Evolutionary conservation across 2,329 filamentous ascomycete species (phyloP).

Genomic region (Davidsoniella virescens): DNA sequence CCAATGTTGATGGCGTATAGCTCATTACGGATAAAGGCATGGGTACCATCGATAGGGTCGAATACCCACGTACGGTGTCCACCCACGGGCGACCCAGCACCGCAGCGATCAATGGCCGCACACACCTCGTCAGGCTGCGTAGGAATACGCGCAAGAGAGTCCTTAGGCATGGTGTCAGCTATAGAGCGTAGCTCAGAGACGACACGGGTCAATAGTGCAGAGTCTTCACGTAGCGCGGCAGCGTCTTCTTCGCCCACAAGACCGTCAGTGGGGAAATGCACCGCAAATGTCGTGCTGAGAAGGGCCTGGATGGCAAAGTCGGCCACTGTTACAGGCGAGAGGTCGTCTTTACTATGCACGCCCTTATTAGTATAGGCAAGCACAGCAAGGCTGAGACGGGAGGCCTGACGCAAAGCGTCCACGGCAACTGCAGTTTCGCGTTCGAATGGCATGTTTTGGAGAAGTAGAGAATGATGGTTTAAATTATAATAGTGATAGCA

Average conservation of each 20-base stretch:
- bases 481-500: no score
- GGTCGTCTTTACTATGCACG: conserved; percentile 35
- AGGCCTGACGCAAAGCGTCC: conserved; percentile 27
- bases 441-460: conserved; percentile 18
- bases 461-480: no score
- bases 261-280: conserved; percentile 32
- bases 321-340: conserved; percentile 41
- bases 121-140: conserved; percentile 30
- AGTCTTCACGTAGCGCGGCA: conserved; percentile 27
- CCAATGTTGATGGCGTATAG: conserved; percentile 42
- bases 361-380: conserved; percentile 32
- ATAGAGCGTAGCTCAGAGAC: conserved; percentile 26
- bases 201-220: conserved; percentile 28
- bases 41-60: conserved; percentile 44
- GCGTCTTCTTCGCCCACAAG: conserved; percentile 43
- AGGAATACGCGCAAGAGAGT: conserved; percentile 19
- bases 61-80: conserved; percentile 37
- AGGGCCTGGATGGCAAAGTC: conserved; percentile 44
- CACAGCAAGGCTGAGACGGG: conserved; percentile 33
- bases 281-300: conserved; percentile 32
- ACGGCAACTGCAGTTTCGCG: conserved; percentile 29
- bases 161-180: conserved; percentile 15
- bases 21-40: conserved; percentile 36
- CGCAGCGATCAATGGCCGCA: conserved; percentile 35
- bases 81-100: conserved; percentile 21